Evolutionary conservation across 2,329 filamentous ascomycete genomes (phyloP), one percentile per base, ranked within the genome.

Genomic region (Arthrobotrys iridis): DNA sequence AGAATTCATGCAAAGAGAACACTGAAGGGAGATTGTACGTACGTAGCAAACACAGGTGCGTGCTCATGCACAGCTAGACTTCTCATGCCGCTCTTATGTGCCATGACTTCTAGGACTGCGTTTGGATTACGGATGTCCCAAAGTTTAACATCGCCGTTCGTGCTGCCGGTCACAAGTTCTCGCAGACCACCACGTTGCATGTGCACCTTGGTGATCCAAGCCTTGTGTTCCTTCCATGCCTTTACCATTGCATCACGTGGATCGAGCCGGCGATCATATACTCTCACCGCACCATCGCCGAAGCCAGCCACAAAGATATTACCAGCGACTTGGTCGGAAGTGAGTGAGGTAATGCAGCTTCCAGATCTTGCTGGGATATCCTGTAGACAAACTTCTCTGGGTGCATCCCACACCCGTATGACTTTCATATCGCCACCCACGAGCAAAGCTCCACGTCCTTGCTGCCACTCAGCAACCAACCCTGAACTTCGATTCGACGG

Each of bases 401-500:
- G 93, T 13, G 94, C 94, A 80, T 96, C 95, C 95, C 95, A 99
- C 33, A 98, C 92, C 35, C 93, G 88, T 79, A 99, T 97, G 33
- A 97, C 92, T 70, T 95, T 92, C 63, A 97, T 93, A 81, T 99
- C 95, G 46, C 95, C 95, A 8, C 95, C 95, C 30, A 98, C 95
- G n/a, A 99, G 86, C 5, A 96, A 90, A 75, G 93, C 92, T 5
- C 95, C 95, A 78, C 93, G 92, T n/a, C 96, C 93, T 83, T 99
- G 95, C 82, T 98, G 94, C 95, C 95, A 99, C 82, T 99, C 94
- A 81, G 98, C 96, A 24, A 98, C 94, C 83, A 99, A 90, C 20
- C 95, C 95, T 0, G 93, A 93, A 81, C 97, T 96, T 80, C 93
- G 91, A 80, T 94, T 97, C 82, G 92, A 96, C 2, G 93, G 93